These are phyloP conservation scores for Ambrosia artemisiifolia DNA, from an alignment of 129 eudicot genomes.

Conservation along the genomic window DNA sequence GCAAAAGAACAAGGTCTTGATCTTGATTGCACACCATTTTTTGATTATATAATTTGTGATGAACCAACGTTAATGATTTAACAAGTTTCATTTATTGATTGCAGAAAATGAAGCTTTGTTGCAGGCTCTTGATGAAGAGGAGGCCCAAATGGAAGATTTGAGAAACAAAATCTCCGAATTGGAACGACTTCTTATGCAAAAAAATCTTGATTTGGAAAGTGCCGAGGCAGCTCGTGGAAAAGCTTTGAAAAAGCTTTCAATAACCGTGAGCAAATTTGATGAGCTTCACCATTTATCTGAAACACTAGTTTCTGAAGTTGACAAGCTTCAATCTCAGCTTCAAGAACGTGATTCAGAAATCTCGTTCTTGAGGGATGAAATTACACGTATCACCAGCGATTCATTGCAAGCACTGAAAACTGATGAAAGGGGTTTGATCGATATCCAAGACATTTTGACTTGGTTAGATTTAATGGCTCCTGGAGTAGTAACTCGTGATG, in stretches of 20 bases:
- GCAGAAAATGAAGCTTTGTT: slow-evolving; percentile 75
- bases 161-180: slow-evolving; percentile 49
- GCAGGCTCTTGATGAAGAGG: slow-evolving; percentile 97
- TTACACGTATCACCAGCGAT: slow-evolving; percentile 87
- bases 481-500: slow-evolving; percentile 37
- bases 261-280: slow-evolving; percentile 82
- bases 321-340: slow-evolving; percentile 83
- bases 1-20: slow-evolving; percentile 81
- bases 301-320: slow-evolving; percentile 83
- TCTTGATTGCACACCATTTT: not conserved
- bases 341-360: slow-evolving; percentile 90
- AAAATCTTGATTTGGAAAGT: slow-evolving; percentile 53
- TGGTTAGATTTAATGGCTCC: slow-evolving; percentile 65
- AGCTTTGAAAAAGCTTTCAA: slow-evolving; percentile 75
- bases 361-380: slow-evolving; percentile 86
- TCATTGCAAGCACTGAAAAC: slow-evolving; percentile 64
- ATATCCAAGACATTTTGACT: slow-evolving; percentile 56
- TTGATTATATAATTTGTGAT: not conserved
- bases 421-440: slow-evolving; percentile 42
- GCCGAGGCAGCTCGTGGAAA: slow-evolving; percentile 80
- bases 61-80: not conserved
- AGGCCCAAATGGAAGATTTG: slow-evolving; percentile 72
- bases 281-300: slow-evolving; percentile 86
- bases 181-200: slow-evolving; percentile 51
- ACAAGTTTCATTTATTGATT: slow-evolving; percentile 7